Conservation (phyloP, 805 yeast species). For the Wickerhamiella sorbophila region DNA sequence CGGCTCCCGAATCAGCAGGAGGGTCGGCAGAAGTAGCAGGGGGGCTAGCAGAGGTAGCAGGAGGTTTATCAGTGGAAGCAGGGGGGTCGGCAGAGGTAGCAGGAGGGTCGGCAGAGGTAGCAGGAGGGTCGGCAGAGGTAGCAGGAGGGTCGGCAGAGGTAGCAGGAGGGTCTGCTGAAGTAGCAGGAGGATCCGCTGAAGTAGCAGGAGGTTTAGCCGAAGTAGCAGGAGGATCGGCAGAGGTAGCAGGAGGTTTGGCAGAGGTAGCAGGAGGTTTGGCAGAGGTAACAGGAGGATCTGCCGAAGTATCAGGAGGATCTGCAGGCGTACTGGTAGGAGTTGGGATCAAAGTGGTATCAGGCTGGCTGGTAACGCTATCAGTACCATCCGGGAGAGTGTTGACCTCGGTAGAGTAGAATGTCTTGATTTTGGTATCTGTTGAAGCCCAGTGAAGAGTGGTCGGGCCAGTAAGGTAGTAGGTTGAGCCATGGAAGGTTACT, state of each 20-base stretch:
- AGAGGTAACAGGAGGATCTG: neutral
- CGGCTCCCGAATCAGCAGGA: no score
- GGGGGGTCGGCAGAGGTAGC: neutral
- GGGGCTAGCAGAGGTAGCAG: neutral
- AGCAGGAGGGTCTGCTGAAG: neutral
- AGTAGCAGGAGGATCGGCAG: neutral
- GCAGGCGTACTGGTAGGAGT: neutral
- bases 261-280: neutral
- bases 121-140: neutral
- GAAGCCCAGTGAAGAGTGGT: conserved; percentile 1
- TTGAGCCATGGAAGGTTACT: neutral
- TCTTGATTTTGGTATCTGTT: neutral
- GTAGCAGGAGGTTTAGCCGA: neutral
- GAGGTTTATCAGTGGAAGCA: neutral
- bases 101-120: neutral
- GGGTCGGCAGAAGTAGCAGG: neutral
- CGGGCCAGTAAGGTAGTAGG: conserved; percentile 2
- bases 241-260: neutral
- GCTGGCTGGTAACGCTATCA: no score
- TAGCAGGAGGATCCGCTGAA: neutral
- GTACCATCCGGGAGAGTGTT: no score
- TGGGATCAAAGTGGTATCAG: no score
- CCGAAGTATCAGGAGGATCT: neutral
- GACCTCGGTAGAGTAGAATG: neutral
- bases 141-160: neutral